Conservation (phyloP, 257 asterid species). For the Rehmannia glutinosa region DNA sequence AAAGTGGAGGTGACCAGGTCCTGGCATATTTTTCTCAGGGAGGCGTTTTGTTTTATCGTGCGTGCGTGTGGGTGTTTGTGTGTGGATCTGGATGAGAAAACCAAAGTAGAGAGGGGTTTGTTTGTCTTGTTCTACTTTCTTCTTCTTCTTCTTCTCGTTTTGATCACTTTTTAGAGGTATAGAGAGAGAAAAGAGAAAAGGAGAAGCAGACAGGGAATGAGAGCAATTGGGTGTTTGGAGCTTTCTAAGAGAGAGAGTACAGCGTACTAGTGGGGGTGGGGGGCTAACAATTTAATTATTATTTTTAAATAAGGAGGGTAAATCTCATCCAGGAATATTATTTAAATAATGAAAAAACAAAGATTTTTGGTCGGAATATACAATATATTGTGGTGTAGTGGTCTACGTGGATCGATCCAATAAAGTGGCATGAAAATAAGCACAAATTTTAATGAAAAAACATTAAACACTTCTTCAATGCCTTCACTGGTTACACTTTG, state of each 20-base stretch:
- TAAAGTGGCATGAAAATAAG: constrained; percentile 7
- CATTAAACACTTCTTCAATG: background rate
- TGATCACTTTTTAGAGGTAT: background rate
- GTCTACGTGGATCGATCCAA: constrained; percentile 11
- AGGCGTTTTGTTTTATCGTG: background rate
- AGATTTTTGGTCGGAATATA: background rate
- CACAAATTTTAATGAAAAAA: background rate
- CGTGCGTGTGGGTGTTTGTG: constrained; percentile 14
- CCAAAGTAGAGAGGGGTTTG: constrained; percentile 14
- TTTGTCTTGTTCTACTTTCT: constrained; percentile 24
- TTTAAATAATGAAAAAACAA: background rate
- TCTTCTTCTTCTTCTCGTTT: background rate
- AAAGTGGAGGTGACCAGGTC: constrained; percentile 14
- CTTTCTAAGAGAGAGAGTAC: constrained; percentile 16
- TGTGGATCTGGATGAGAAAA: constrained; percentile 18
- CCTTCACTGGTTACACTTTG: background rate
- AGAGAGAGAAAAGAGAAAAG: constrained; percentile 25
- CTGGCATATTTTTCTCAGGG: background rate
- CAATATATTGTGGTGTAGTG: background rate
- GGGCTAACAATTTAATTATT: constrained; percentile 6
- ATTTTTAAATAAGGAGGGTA: background rate
- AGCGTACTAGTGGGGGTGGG: constrained; percentile 7
- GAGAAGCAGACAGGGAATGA: background rate
- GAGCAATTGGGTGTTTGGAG: constrained; percentile 12
- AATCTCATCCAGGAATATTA: constrained; percentile 19